Base-by-base conservation (phyloP, 1,284 basidiomycete species). In the Moesziomyces sp. region DNA sequence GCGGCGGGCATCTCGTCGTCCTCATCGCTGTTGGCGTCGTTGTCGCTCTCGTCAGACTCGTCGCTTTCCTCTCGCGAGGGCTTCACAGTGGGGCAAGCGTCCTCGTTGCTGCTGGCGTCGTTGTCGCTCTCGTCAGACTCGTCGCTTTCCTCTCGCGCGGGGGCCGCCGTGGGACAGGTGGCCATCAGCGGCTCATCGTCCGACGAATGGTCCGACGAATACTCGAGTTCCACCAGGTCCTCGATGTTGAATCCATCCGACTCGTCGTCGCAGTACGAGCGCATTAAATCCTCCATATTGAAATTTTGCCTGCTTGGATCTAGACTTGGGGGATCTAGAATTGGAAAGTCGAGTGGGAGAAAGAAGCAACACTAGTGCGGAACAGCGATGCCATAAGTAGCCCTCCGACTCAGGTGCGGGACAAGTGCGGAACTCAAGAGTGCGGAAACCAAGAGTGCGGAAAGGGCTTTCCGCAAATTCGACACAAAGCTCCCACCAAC, bases 191-290 rank as follows among this genome's bases (percentile, higher is more conserved):
- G 52, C 7, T 67, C 64, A 18, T 60, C 64, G 24, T 67, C 58
- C 30, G 53, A 52, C 16, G 64, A 52, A 19, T 60, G 58, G 24
- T 67, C 58, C 30, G 53, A 52, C 16, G 64, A 52, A 23, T 53
- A 46, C 26, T 30, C 46, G 5, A 67, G 14, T 0, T 57, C 50
- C 35, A 67, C 49, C 28, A 60, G 23, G 1, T 57, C 54, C 46
- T 60, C 50, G 24, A 60, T 4, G 19, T 60, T 54, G 21, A n/a
- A 64, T 3, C 55, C 55, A n/a, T 47, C 50, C 11, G 51, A 35
- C 42, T 46, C 57, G 63, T 40, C 11, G 38, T 40, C 38, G 38
- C 26, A 7, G 26, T 40, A 11, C 30, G 30, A 34, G 30, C 11
- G 10, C 30, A 34, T 10, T 11, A 34, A 13, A 4, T 34, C 13